Base-by-base conservation (phyloP, 306 rosid species). In the Potentilla sterilis region DNA sequence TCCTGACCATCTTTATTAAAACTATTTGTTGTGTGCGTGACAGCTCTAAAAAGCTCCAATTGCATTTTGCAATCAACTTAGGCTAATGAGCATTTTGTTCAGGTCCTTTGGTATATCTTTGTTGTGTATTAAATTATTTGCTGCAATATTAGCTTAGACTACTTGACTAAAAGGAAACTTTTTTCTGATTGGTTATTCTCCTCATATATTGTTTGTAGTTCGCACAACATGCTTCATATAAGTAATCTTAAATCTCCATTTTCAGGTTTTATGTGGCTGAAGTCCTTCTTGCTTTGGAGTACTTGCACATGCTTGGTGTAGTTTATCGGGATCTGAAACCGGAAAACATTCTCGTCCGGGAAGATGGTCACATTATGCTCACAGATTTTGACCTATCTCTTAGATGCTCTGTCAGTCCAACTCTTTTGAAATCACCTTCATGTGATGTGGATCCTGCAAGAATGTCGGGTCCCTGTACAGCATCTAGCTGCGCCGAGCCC, bases 361-460 rank as follows among this genome's bases (percentile, higher is more conserved):
- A 92, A 78, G 96, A 90, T 19, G 97, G 97, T 37, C 97, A 92
- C 85, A 92, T 92, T 67, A 92, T 92, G 97, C 97, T 92, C 58
- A 88, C 97, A 35, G 97, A 92, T 85, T 92, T 90, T 74, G 97
- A 92, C 74, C 89, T 92, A 72, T 92, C 97, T 22, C 87, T 92
- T 5, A 79, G 93, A 78, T 92, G 97, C 79, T 79, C 86, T 57
- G 97, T 92, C 62, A 86, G 65, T 83, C 97, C 97, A 54, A 90
- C 88, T 0, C 93, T 92, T 82, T 80, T 92, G 62, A 86, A 80
- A 67, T 86, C 91, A 41, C 82, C 90, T 54, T 84, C 79, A 3
- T 64, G 75, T 5, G 88, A 85, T 63, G 15, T 46, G 8, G 93
- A 88, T 78, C 88, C 90, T 43, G 90, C 83, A 32, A 87, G 76